phyloP scores from a whole-genome alignment of 106 monocot species.

The Apostasia ramifera region DNA sequence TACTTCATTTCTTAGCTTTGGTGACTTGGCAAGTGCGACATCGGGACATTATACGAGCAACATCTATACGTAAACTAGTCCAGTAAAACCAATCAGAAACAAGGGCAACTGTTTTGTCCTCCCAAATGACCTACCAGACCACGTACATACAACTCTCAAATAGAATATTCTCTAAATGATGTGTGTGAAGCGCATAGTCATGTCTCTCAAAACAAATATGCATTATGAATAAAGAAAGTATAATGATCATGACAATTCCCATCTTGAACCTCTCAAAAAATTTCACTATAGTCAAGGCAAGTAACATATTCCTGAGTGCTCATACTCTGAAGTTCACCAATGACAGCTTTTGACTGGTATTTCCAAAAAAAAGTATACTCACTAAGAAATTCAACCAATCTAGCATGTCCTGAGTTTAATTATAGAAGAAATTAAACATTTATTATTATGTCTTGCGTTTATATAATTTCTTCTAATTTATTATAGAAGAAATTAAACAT shows the following conservation, averaged over 20 bases:
- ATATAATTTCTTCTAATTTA: no score
- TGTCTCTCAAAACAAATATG: not conserved
- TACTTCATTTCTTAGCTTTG: not conserved
- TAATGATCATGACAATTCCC: no score
- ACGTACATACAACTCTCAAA: not conserved
- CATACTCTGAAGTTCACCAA: not conserved
- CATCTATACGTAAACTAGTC: not conserved
- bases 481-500: no score
- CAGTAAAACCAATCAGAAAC: not conserved
- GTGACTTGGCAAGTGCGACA: not conserved
- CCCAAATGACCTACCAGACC: not conserved
- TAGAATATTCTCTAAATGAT: not conserved
- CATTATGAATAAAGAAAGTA: not conserved
- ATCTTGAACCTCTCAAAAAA: no score
- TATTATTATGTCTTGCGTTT: no score
- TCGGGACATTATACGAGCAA: not conserved
- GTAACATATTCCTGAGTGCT: not conserved
- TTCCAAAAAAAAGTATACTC: not conserved
- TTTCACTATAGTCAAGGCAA: not conserved
- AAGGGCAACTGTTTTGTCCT: not conserved
- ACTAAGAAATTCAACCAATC: not conserved
- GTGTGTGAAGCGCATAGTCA: no score
- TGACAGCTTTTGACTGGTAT: not conserved
- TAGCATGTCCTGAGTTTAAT: not conserved
- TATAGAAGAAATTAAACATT: no score